Evolutionary conservation across 2,329 filamentous ascomycete species (phyloP), one percentile per base, ranked within the genome.

Genomic region (Colletotrichum liriopes): DNA sequence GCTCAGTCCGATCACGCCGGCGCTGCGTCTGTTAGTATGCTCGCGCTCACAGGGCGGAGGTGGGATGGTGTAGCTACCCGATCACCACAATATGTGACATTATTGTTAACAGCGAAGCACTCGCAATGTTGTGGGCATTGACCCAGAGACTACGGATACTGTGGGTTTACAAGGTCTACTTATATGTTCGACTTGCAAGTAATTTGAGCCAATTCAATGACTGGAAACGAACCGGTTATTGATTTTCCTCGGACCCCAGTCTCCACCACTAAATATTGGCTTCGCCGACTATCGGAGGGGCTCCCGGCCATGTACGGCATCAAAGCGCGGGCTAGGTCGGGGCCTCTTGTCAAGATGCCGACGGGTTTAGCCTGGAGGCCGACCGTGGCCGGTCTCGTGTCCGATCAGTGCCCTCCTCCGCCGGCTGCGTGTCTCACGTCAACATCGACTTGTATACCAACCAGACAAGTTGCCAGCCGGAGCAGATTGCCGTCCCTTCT

Each of bases 1-100:
- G 72, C 84, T 86, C 23, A 90, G 81, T 66, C 88, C 88, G 52
- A 86, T 86, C 45, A 90, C 83, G 26, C 88, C 88, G 74, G 87
- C 87, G 60, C 88, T 89, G 54, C 14, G 49, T 26, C 7, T 62
- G 29, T 71, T 45, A 66, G 70, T 56, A 35, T 8, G 23, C 18
- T 26, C 8, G 18, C 49, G 16, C 26, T n/a, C n/a, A 51, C 26
- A n/a, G 23, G 26, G 43, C 16, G 14, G 39, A 41, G 39, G 32
- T 8, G 35, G 14, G 35, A 18, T 23, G 26, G 3, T 29, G 16
- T 65, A 58, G 11, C 26, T 74, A 74, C 71, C 73, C 71, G 9
- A 73, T 65, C 26, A 74, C 73, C 32, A 65, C 66, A 41, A 69
- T 73, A 6, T 67, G 39, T 16, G 62, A 32, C 71, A 73, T 73